Evolutionary conservation across 345 rosid genomes (phyloP), one percentile per base, ranked within the genome.

Genomic region (Boechera stricta): DNA sequence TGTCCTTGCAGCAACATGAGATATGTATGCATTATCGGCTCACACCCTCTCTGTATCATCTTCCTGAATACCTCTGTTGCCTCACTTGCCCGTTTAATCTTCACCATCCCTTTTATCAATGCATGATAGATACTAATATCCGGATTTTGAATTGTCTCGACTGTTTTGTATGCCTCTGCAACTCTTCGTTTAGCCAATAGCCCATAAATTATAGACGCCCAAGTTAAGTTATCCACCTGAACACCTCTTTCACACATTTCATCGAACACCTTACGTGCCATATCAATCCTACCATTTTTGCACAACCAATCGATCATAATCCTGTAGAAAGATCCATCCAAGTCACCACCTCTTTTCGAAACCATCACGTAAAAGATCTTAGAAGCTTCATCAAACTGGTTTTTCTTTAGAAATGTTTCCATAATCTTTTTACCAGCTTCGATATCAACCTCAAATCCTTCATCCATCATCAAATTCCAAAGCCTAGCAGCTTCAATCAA

Each of bases 1-100:
- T 90, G 98, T 12, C 94, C 98, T 67, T 91, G 94, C 84, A 94
- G 74, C 74, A 91, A 74, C 94, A 91, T 87, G 2, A 94, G 72
- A 64, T 94, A 94, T 0, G 98, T 91, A 55, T 91, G 98, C 97
- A 94, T 94, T 76, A 74, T 86, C 10, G 94, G 98, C 86, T 94
- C 97, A 5, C 94, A 89, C 2, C 93, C 92, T 79, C 82, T 90
- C 59, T 74, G 71, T 64, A 89, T 89, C 98, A 90, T 94, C 82
- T 84, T 90, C 64, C 97, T 83, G 64, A 94, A 91, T 53, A 90
- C 90, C 49, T 83, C 76, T 0, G 95, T 93, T 15, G 97, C 97
- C 24, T 91, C 92, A 4, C 83, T 55, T 13, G 93, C 82, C 33
- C 84, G 87, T 73, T 77, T 93, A 79, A 88, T 63, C 82, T 80